A percentile compares a stretch with the other conserved stretches of the same genome.
These are phyloP conservation scores for Cladophialophora immunda DNA, from an alignment of 2,329 filamentous ascomycete genomes.

Conservation along the genomic window DNA sequence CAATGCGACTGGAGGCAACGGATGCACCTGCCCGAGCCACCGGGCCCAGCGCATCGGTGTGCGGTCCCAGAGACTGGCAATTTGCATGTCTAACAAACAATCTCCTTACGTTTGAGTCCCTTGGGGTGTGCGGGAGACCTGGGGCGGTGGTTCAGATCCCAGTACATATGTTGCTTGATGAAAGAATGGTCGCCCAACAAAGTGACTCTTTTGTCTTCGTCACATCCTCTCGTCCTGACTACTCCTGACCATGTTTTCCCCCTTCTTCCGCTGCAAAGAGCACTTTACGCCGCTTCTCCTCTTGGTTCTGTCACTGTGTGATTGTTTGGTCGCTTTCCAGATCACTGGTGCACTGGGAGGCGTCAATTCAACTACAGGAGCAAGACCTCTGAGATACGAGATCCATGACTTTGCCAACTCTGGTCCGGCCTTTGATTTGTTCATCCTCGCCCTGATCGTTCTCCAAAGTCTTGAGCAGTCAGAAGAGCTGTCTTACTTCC, in stretches of 20 bases:
- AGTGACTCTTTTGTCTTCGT: constrained; percentile 9
- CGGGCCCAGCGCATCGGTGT: constrained; percentile 33
- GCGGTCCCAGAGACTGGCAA: constrained; percentile 24
- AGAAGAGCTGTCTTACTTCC: constrained; percentile 76
- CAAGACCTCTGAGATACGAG: constrained; percentile 65
- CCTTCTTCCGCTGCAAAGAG: constrained; percentile 1
- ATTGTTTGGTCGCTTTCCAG: constrained; percentile 31
- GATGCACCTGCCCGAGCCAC: constrained; percentile 36
- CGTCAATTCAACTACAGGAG: constrained; percentile 43
- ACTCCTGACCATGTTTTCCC: constrained; percentile 24
- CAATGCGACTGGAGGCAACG: constrained; percentile 25
- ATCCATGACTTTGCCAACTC: constrained; percentile 72
- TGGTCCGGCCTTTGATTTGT: constrained; percentile 73
- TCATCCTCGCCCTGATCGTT: constrained; percentile 75
- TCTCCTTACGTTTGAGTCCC: not conserved
- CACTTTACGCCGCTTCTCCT: constrained; percentile 10
- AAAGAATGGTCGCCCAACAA: constrained; percentile 11
- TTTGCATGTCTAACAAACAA: constrained; percentile 28
- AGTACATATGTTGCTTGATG: constrained; percentile 17
- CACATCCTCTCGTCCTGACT: not conserved
- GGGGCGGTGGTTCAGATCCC: constrained; percentile 11
- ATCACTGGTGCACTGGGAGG: constrained; percentile 44
- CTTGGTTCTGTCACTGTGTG: constrained; percentile 10
- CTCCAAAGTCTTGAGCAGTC: constrained; percentile 74
- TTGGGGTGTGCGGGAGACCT: constrained; percentile 1